Conservation (phyloP, 371 early-diverging fungal genomes). For the Apophysomyces ossiformis region DNA sequence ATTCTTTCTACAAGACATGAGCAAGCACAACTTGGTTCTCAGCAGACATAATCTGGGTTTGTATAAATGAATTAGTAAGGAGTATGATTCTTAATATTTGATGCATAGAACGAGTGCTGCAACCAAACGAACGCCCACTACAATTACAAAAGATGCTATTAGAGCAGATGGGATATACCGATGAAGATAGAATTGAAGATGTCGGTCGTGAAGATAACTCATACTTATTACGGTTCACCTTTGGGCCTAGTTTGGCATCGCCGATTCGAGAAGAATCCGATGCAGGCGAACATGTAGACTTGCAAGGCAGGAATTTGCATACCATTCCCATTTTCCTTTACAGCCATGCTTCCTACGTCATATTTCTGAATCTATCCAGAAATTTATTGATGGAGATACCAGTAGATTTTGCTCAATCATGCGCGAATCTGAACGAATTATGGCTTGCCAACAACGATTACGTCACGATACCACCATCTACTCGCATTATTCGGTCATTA, state of each 20-base stretch:
- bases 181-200: constrained; percentile 75
- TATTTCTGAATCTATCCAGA: constrained; percentile 73
- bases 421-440: constrained; percentile 67
- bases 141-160: constrained; percentile 69
- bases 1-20: constrained; percentile 77
- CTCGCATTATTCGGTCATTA: constrained; percentile 60
- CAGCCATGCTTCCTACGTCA: constrained; percentile 66
- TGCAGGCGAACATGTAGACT: constrained; percentile 64
- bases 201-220: constrained; percentile 83
- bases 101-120: constrained; percentile 65
- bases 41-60: constrained; percentile 63
- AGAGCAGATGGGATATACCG: constrained; percentile 81
- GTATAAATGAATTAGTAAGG: neutral
- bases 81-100: neutral
- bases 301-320: constrained; percentile 68
- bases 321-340: constrained; percentile 82
- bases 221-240: constrained; percentile 79
- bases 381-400: constrained; percentile 76
- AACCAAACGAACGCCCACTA: constrained; percentile 72
- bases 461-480: constrained; percentile 63
- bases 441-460: constrained; percentile 73
- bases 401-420: constrained; percentile 78
- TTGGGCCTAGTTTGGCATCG: constrained; percentile 69
- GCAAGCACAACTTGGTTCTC: constrained; percentile 72
- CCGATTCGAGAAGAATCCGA: constrained; percentile 44